Evolutionary conservation across 2,329 filamentous ascomycete species (phyloP).

Genomic region (Stagonosporopsis rhizophila): DNA sequence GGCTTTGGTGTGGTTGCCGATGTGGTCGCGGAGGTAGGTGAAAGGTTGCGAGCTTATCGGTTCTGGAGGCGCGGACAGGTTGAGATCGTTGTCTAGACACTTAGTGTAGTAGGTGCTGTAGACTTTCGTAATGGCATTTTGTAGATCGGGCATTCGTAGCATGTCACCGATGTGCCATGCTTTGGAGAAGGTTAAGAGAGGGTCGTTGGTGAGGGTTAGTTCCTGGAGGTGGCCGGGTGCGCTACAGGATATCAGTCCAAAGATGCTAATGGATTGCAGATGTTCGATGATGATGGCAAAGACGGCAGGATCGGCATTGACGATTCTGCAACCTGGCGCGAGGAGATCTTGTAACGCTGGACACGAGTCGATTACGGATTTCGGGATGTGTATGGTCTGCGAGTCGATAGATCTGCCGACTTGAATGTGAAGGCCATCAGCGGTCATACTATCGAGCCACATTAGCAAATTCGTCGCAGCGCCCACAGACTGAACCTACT

Average conservation of each 20-base stretch:
- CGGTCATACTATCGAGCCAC: neutral
- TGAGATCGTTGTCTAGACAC: neutral
- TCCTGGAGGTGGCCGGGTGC: neutral
- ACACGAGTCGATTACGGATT: neutral
- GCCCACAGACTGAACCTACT: neutral
- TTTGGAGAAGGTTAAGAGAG: slow-evolving; percentile 23
- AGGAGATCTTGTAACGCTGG: neutral
- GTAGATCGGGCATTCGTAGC: slow-evolving; percentile 17
- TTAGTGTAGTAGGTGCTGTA: slow-evolving; percentile 8
- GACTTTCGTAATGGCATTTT: slow-evolving; percentile 21
- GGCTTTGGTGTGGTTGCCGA: neutral
- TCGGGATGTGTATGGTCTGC: neutral
- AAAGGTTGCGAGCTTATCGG: neutral
- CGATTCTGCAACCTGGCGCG: slow-evolving; percentile 1
- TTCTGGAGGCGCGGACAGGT: neutral
- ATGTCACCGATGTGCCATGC: slow-evolving; percentile 24
- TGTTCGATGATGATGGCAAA: slow-evolving; percentile 7
- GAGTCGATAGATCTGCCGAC: neutral
- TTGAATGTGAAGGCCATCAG: neutral
- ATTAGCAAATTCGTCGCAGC: neutral
- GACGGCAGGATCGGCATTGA: slow-evolving; percentile 2
- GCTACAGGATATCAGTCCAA: neutral
- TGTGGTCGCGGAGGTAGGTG: neutral
- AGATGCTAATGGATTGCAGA: neutral
- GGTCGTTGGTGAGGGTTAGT: slow-evolving; percentile 9